Conservation (phyloP, 225 moss, liverwort and hornwort genomes). For the Marchantia polymorpha region DNA sequence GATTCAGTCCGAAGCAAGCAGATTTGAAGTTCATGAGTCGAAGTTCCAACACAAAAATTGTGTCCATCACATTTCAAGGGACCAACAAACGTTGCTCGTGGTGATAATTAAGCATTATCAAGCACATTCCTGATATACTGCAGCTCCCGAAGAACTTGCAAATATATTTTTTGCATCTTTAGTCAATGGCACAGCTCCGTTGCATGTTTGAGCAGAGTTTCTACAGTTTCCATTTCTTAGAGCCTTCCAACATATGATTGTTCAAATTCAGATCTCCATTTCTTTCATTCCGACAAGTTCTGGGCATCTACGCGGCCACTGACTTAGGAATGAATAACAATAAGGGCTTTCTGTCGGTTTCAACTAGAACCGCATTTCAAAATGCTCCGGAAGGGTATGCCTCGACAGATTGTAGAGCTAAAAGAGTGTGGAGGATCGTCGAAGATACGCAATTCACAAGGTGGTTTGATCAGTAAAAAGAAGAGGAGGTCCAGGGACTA, state of each 20-base stretch:
- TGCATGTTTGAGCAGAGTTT: background rate
- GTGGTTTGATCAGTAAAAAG: background rate
- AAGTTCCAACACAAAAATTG: background rate
- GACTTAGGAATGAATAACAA: no score
- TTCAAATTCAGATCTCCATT: background rate
- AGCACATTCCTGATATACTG: background rate
- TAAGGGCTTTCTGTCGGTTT: no score
- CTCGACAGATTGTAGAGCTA: no score
- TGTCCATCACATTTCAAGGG: background rate
- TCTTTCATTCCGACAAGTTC: no score
- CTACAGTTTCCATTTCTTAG: background rate
- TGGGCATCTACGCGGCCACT: no score
- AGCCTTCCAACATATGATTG: background rate
- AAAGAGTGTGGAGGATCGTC: background rate
- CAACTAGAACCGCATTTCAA: no score
- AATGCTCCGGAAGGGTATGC: no score
- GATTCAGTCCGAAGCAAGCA: background rate
- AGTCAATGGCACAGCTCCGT: background rate
- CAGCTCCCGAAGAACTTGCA: background rate
- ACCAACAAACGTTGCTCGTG: no score
- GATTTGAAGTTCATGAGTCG: background rate
- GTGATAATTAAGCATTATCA: no score
- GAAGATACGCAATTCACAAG: background rate
- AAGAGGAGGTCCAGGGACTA: background rate
- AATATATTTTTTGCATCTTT: background rate